phyloP scores from a whole-genome alignment of 1,284 basidiomycete species.

The Leccinum pallidistipes region DNA sequence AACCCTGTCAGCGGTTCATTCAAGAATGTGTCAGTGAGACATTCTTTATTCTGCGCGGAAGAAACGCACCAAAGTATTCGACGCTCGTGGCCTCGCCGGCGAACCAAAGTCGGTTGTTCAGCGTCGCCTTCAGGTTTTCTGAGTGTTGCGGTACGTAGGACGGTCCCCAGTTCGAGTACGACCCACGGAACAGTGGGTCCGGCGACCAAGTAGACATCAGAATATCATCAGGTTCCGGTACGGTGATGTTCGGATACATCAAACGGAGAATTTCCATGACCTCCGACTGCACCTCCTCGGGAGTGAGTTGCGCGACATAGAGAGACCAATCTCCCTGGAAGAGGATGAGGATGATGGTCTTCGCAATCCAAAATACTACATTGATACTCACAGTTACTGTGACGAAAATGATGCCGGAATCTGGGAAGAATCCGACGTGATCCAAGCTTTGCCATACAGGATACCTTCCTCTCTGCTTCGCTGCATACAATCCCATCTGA shows the following conservation, averaged over 20 bases:
- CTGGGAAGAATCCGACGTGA: slow-evolving; percentile 56
- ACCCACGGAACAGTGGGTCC: slow-evolving; percentile 61
- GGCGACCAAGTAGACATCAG: slow-evolving; percentile 56
- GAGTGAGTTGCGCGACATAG: slow-evolving; percentile 37
- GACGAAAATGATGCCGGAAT: slow-evolving; percentile 60
- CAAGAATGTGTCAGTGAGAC: background rate
- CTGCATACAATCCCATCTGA: slow-evolving; percentile 66
- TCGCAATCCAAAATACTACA: no score
- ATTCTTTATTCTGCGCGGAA: background rate
- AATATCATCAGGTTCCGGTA: slow-evolving; percentile 57
- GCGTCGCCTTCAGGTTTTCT: slow-evolving; percentile 53
- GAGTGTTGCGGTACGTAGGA: slow-evolving; percentile 40
- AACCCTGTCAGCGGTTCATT: slow-evolving; percentile 33
- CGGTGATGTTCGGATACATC: slow-evolving; percentile 56
- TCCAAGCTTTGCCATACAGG: slow-evolving; percentile 73
- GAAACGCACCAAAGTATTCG: slow-evolving; percentile 53
- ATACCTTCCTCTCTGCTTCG: slow-evolving; percentile 61
- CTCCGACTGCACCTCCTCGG: slow-evolving; percentile 49
- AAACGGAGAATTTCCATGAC: slow-evolving; percentile 50
- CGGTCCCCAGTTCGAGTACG: slow-evolving; percentile 64
- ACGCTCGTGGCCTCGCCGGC: slow-evolving; percentile 62
- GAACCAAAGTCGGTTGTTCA: slow-evolving; percentile 50
- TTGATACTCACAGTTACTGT: slow-evolving; percentile 56
- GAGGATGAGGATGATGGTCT: background rate
- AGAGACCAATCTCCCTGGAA: slow-evolving; percentile 33